These are phyloP conservation scores for Cladorrhinum samala DNA, from an alignment of 495 filamentous ascomycete genomes.

Conservation along the genomic window DNA sequence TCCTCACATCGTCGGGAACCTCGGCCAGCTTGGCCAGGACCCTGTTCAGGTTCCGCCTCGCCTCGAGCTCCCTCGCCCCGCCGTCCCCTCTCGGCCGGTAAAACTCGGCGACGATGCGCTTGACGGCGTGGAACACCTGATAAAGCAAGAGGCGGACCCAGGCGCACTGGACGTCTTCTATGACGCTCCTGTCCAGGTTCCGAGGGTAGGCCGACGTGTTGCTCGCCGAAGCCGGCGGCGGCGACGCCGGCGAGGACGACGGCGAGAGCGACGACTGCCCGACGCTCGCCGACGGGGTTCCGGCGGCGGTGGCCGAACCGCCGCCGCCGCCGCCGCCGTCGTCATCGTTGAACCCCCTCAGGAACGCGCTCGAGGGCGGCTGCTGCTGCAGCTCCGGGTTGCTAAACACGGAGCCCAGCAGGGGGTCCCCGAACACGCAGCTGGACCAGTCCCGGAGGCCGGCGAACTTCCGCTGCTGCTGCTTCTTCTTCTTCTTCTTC, in stretches of 20 bases:
- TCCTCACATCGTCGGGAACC: slow-evolving; percentile 20
- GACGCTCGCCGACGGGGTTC: too few relatives aligned
- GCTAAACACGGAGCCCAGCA: slow-evolving; percentile 46
- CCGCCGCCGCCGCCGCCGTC: too few relatives aligned
- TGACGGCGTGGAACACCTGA: slow-evolving; percentile 42
- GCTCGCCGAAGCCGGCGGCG: background rate
- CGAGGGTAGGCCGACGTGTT: background rate
- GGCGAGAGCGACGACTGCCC: slow-evolving; percentile 7
- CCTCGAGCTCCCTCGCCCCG: slow-evolving; percentile 41
- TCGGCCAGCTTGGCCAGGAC: slow-evolving; percentile 29
- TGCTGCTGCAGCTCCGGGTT: slow-evolving; percentile 10
- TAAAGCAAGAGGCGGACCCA: slow-evolving; percentile 39
- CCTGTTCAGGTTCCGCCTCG: slow-evolving; percentile 37
- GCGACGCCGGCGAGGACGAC: background rate
- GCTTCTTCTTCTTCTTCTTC: slow-evolving; percentile 9
- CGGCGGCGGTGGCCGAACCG: too few relatives aligned
- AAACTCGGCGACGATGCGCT: slow-evolving; percentile 40
- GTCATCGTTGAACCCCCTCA: slow-evolving; percentile 25
- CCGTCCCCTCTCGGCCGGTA: slow-evolving; percentile 41
- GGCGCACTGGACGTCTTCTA: slow-evolving; percentile 33
- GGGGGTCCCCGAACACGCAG: slow-evolving; percentile 54
- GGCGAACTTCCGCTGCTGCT: too few relatives aligned
- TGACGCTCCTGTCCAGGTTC: slow-evolving; percentile 14
- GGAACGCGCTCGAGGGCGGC: slow-evolving; percentile 37
- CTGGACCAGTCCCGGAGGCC: slow-evolving; percentile 46